Percentiles rank a stretch among this genome's conserved stretches.
Conservation (phyloP, 441 rosid genomes). For the Jatropha podagrica region DNA sequence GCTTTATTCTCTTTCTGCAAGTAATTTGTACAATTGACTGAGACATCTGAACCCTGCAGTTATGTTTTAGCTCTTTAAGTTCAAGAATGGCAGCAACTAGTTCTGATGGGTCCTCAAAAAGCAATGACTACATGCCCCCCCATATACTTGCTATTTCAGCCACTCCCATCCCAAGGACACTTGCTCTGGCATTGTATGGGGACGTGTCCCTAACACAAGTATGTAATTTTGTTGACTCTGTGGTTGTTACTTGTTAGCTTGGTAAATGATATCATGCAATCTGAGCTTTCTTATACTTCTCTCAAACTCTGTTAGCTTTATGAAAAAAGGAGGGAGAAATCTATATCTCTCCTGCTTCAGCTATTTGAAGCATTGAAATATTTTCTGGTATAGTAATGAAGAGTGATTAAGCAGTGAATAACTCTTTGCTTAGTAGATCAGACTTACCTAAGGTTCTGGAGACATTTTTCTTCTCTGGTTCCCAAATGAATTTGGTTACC, state of each 20-base stretch:
- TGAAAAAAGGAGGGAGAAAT: neutral
- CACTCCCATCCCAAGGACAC: constrained; percentile 96
- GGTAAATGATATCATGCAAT: neutral
- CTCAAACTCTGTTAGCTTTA: neutral
- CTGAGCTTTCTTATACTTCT: neutral
- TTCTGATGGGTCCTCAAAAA: constrained; percentile 43
- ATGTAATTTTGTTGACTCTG: constrained; percentile 19
- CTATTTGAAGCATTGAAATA: neutral
- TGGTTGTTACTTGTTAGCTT: neutral
- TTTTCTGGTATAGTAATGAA: neutral
- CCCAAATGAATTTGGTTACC: neutral
- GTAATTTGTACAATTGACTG: constrained; percentile 11
- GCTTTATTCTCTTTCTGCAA: constrained; percentile 12
- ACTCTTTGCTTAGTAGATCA: neutral
- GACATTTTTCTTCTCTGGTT: neutral
- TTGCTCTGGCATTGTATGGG: constrained; percentile 91
- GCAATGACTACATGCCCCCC: constrained; percentile 79
- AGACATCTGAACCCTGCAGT: constrained; percentile 48
- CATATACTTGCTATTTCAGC: constrained; percentile 97
- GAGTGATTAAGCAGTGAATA: neutral
- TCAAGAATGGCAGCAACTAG: constrained; percentile 40
- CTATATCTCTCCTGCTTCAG: neutral
- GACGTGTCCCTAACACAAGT: constrained; percentile 90
- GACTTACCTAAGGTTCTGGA: too few species aligned
- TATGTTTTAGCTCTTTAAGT: constrained; percentile 47